These are phyloP conservation scores for Begonia fuchsioides DNA, from an alignment of 306 rosid genomes.

Conservation along the genomic window DNA sequence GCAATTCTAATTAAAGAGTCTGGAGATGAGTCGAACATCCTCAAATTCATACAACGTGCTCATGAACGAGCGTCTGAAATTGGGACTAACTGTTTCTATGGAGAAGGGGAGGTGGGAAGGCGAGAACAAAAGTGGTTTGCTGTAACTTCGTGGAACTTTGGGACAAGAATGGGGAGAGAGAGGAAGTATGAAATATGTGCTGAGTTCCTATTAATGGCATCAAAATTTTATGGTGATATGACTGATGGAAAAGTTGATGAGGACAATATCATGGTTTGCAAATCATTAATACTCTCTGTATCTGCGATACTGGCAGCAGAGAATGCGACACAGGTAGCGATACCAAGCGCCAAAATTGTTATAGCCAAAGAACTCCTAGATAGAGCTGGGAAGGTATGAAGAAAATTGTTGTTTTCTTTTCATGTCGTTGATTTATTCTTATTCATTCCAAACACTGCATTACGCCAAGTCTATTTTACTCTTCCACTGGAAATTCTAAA, in stretches of 20 bases:
- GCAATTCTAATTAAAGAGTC: slow-evolving; percentile 58
- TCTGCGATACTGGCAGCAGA: slow-evolving; percentile 72
- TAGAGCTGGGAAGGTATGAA: slow-evolving; percentile 76
- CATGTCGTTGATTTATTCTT: neutral
- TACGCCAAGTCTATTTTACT: neutral
- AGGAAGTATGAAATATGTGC: slow-evolving; percentile 53
- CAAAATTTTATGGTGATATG: slow-evolving; percentile 36
- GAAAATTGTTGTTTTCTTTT: neutral
- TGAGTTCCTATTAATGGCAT: slow-evolving; percentile 54
- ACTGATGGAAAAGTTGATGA: slow-evolving; percentile 37
- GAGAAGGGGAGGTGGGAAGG: slow-evolving; percentile 71
- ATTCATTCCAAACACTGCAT: neutral
- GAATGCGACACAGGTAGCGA: slow-evolving; percentile 34
- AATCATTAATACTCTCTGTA: slow-evolving; percentile 50
- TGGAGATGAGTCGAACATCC: slow-evolving; percentile 45
- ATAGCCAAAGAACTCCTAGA: slow-evolving; percentile 51
- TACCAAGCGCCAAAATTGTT: slow-evolving; percentile 60
- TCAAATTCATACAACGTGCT: slow-evolving; percentile 49
- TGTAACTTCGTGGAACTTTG: slow-evolving; percentile 78
- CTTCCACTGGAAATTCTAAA: neutral
- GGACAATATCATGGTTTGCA: slow-evolving; percentile 40
- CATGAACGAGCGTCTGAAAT: slow-evolving; percentile 48
- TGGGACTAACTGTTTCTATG: slow-evolving; percentile 55
- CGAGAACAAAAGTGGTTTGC: slow-evolving; percentile 91
- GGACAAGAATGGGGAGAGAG: slow-evolving; percentile 54